Evolutionary conservation across 805 yeast genomes (phyloP).

Genomic region (Candida sanyiensis): DNA sequence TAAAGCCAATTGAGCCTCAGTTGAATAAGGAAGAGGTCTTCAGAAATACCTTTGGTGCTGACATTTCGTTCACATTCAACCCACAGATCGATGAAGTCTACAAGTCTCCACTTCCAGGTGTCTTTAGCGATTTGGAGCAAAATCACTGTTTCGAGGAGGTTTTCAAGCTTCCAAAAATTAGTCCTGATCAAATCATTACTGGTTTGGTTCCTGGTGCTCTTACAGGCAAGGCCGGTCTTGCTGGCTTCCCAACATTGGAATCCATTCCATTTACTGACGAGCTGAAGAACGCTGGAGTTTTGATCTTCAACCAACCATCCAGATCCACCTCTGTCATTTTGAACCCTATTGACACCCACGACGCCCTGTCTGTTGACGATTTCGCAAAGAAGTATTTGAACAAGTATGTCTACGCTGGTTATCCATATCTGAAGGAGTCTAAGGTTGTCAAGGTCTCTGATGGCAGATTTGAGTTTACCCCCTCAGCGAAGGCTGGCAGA

Average conservation of each 20-base stretch:
- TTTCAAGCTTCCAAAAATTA: constrained; percentile 46
- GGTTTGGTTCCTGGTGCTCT: constrained; percentile 65
- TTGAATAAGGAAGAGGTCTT: constrained; percentile 63
- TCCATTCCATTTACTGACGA: constrained; percentile 56
- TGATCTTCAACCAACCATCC: constrained; percentile 81
- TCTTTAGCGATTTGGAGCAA: constrained; percentile 71
- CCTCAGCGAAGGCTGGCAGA: constrained; percentile 27
- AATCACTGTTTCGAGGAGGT: constrained; percentile 68
- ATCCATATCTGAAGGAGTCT: constrained; percentile 90
- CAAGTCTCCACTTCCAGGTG: constrained; percentile 70
- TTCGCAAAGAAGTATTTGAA: constrained; percentile 59
- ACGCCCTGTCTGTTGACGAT: constrained; percentile 52
- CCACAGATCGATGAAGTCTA: constrained; percentile 67
- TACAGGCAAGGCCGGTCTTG: constrained; percentile 63
- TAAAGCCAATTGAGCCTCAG: constrained; percentile 57
- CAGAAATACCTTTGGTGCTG: constrained; percentile 72
- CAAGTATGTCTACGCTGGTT: constrained; percentile 63
- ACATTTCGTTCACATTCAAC: constrained; percentile 62
- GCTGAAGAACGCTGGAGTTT: constrained; percentile 56
- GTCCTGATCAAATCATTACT: constrained; percentile 33
- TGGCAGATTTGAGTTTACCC: constrained; percentile 40
- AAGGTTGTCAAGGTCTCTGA: constrained; percentile 60
- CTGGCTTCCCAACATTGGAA: constrained; percentile 85
- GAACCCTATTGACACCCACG: constrained; percentile 48
- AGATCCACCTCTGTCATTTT: constrained; percentile 77